Evolutionary conservation across 148 eudicot genomes (phyloP).

Genomic region (Silene conica): DNA sequence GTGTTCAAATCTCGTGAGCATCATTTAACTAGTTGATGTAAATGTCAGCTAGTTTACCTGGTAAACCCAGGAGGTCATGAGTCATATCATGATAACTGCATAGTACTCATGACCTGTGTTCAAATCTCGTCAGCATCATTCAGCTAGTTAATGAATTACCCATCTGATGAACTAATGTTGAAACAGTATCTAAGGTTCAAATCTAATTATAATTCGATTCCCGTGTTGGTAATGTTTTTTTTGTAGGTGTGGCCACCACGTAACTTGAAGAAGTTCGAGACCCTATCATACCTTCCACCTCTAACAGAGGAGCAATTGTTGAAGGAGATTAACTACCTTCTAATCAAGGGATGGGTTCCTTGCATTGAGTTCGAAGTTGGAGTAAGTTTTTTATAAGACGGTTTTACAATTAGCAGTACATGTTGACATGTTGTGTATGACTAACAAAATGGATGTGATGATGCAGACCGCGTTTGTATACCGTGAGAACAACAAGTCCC

Average conservation of each 20-base stretch:
- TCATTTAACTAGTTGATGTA: too few relatives aligned
- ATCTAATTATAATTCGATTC: too few relatives aligned
- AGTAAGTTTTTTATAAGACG: conserved; percentile 17
- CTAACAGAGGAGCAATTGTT: conserved; percentile 9
- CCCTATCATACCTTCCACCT: conserved; percentile 31
- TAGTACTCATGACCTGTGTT: too few relatives aligned
- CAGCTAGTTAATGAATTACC: too few relatives aligned
- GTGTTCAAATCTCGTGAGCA: too few relatives aligned
- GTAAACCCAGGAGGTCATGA: too few relatives aligned
- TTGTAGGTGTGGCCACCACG: conserved; percentile 45
- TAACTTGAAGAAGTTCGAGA: conserved; percentile 29
- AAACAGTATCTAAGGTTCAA: too few relatives aligned
- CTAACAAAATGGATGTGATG: not conserved
- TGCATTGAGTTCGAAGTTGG: conserved; percentile 44
- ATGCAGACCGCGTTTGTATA: conserved; percentile 26
- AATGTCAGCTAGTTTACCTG: too few relatives aligned
- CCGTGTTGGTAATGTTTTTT: not conserved
- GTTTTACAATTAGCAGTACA: too few relatives aligned
- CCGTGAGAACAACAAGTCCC: conserved; percentile 38
- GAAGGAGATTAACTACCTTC: conserved; percentile 25
- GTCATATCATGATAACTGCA: too few relatives aligned
- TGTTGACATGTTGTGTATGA: too few relatives aligned
- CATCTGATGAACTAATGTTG: not conserved
- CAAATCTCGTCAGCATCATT: too few relatives aligned
- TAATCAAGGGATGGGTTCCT: conserved; percentile 43